phyloP scores from a whole-genome alignment of 305 asterid genomes.

The Fraxinus xanthoxyloides region DNA sequence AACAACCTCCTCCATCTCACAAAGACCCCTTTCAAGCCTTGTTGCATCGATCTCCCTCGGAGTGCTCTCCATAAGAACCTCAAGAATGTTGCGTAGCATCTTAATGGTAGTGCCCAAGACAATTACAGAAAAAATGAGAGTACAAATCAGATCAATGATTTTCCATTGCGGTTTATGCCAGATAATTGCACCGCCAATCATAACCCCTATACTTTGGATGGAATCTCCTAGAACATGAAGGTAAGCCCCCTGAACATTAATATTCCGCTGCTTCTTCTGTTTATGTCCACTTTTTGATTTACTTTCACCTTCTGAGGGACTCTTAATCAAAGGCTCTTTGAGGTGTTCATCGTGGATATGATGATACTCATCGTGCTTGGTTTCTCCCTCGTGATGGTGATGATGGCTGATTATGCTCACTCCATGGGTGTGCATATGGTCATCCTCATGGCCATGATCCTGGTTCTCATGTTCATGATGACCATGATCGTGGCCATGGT shows the following conservation, averaged over 20 bases:
- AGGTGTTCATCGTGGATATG: conserved; percentile 36
- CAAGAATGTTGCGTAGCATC: conserved; percentile 71
- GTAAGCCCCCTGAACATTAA: conserved; percentile 85
- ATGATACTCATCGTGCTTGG: conserved; percentile 31
- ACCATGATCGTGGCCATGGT: conserved; percentile 38
- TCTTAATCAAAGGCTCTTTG: conserved; percentile 42
- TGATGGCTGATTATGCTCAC: conserved; percentile 52
- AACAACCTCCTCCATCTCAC: conserved; percentile 84
- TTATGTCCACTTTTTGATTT: conserved; percentile 20
- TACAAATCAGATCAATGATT: conserved; percentile 72
- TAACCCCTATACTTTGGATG: conserved; percentile 79
- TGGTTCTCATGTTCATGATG: conserved; percentile 46
- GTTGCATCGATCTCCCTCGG: conserved; percentile 81
- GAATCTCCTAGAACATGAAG: conserved; percentile 89
- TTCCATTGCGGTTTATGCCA: conserved; percentile 91
- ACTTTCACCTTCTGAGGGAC: conserved; percentile 24
- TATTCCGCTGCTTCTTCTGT: conserved; percentile 46
- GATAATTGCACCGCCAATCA: conserved; percentile 85
- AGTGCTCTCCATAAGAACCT: conserved; percentile 92
- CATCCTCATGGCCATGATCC: conserved; percentile 53
- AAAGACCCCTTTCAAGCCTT: conserved; percentile 66
- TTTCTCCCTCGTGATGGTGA: conserved; percentile 37
- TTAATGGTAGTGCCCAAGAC: conserved; percentile 69
- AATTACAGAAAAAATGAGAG: conserved; percentile 58
- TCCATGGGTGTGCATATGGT: conserved; percentile 47